These are phyloP conservation scores for Corynespora cassiicola DNA, from an alignment of 2,329 filamentous ascomycete genomes.

Conservation along the genomic window DNA sequence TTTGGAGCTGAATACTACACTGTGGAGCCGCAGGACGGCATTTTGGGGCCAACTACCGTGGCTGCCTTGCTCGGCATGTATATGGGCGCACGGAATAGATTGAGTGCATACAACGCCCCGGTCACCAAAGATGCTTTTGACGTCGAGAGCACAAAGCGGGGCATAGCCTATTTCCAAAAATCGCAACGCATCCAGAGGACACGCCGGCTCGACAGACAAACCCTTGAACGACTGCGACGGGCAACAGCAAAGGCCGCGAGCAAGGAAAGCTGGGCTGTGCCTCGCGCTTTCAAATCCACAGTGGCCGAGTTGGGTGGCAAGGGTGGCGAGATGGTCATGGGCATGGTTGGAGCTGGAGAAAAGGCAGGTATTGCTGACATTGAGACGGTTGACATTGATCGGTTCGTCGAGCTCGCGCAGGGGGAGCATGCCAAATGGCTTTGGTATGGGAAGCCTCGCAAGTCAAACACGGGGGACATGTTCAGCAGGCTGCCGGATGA, in stretches of 20 bases:
- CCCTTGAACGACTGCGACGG: conserved; percentile 79
- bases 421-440: conserved; percentile 91
- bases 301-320: conserved; percentile 93
- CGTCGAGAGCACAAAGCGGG: conserved; percentile 78
- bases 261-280: conserved; percentile 90
- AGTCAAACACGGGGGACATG: conserved; percentile 54
- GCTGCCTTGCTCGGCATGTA: conserved; percentile 85
- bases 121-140: conserved; percentile 94
- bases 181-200: conserved; percentile 80
- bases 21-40: conserved; percentile 89
- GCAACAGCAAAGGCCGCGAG: conserved; percentile 89
- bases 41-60: conserved; percentile 90
- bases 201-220: conserved; percentile 81
- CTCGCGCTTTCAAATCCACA: conserved; percentile 92
- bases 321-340: conserved; percentile 91
- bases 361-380: conserved; percentile 91
- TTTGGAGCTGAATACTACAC: conserved; percentile 92
- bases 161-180: conserved; percentile 89
- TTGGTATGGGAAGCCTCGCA: conserved; percentile 88
- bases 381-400: conserved; percentile 88
- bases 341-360: conserved; percentile 84
- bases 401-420: conserved; percentile 76
- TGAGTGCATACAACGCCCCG: conserved; percentile 83
- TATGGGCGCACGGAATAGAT: conserved; percentile 86
- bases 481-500: conserved; percentile 46